phyloP scores from a whole-genome alignment of 768 basidiomycete species.

The Amanita molliuscula region DNA sequence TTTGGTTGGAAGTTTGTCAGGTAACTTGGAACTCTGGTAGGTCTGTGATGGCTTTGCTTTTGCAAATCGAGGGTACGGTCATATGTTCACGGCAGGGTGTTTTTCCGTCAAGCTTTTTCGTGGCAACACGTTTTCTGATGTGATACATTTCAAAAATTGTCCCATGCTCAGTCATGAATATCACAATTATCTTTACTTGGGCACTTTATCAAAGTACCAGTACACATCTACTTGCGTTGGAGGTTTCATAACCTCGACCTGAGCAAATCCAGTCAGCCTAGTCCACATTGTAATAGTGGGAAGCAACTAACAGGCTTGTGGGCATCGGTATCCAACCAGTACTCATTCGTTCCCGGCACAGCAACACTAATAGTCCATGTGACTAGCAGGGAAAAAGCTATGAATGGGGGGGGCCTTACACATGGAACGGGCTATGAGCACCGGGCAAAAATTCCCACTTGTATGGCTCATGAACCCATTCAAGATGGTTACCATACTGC shows the following conservation, averaged over 20 bases:
- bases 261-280: not conserved
- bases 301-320: not conserved
- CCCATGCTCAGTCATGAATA: no score
- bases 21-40: no score
- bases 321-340: not conserved
- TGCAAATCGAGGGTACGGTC: no score
- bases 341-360: no score
- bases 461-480: not conserved
- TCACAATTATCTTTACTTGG: no score
- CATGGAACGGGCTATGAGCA: not conserved
- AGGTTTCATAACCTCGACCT: not conserved
- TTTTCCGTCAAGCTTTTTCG: no score
- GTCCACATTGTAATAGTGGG: not conserved
- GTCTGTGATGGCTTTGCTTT: no score
- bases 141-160: no score
- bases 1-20: no score
- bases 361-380: not conserved
- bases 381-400: not conserved
- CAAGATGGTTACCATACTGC: not conserved
- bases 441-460: not conserved
- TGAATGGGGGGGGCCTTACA: not conserved
- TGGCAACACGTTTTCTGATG: no score
- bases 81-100: no score
- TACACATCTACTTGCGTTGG: not conserved
- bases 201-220: not conserved